A percentile compares a stretch with the other conserved stretches of the same genome.
Conservation (phyloP, 257 asterid species). For the Solanum etuberosum region DNA sequence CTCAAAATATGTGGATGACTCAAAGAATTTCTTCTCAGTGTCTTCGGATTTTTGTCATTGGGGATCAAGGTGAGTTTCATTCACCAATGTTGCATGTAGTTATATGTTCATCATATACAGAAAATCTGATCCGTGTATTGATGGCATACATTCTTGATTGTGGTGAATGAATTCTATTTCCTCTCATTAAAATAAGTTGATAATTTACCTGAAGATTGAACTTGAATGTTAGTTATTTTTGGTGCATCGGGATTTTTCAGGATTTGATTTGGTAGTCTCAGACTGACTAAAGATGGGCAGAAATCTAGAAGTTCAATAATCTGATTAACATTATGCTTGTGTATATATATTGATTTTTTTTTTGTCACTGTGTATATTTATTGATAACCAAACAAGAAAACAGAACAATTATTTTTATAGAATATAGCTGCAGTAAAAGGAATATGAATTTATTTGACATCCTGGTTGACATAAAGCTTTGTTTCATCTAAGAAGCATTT, state of each 20-base stretch:
- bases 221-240: not conserved
- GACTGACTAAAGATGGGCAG: not conserved
- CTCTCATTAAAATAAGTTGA: not conserved
- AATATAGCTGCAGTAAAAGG: not conserved
- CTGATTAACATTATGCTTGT: not conserved
- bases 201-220: not conserved
- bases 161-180: not conserved
- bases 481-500: not conserved
- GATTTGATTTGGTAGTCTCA: not conserved
- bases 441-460: not conserved
- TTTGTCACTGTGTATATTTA: not conserved
- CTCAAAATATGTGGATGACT: conserved; percentile 84
- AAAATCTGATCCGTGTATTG: not conserved
- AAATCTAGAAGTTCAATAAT: not conserved
- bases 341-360: not conserved
- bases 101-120: not conserved
- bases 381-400: not conserved
- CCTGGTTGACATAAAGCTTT: not conserved
- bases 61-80: conserved; percentile 66
- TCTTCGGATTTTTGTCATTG: conserved; percentile 99
- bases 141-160: not conserved
- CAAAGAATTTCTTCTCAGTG: conserved; percentile 84
- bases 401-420: not conserved
- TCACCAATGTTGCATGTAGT: not conserved
- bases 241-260: not conserved